Evolutionary conservation across 371 early-diverging fungal species (phyloP), one percentile per base, ranked within the genome.

Genomic region (Funneliformis caledonium): DNA sequence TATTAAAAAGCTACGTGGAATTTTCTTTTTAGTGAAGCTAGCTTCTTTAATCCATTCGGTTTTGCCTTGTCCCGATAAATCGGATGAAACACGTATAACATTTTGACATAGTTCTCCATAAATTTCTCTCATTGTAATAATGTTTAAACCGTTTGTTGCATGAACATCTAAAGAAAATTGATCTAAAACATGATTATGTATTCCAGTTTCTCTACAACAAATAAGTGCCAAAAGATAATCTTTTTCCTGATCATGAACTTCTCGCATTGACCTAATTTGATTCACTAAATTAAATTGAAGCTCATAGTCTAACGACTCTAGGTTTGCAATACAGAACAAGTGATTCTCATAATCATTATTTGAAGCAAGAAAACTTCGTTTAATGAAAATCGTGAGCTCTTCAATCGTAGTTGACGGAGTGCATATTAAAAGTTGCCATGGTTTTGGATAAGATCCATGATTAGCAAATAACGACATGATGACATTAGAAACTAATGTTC

Each of bases 341-440:
- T 22, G 43, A 12, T 70, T 9, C 19, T 42, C 19, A 33, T 80
- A 80, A 16, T 59, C 72, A 43, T 80, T 59, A 19, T 26, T 47
- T 42, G 69, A 4, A 14, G 80, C 73, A 59, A 43, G 6, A 11
- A 80, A 80, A 64, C 80, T 75, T 37, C 80, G 7, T 70, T 72
- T 72, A 19, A 80, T 31, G 33, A 80, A 80, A 56, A 80, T 9
- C 19, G 69, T 26, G 50, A 80, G 26, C 50, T 80, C 80, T n/a
- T 80, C 80, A 31, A 42, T 42, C 37, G 70, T 70, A 10, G 80
- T 80, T 2, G 76, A 19, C 10, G 70, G 2, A 2, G 31, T 43
- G 33, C 80, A 80, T 14, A 72, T 72, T 48, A 73, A 80, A 11
- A 80, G n/a, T 56, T 80, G 80, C 72, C 72, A 80, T 16, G 80